phyloP scores from a whole-genome alignment of 2,329 filamentous ascomycete species.

The Catunica adiposa region DNA sequence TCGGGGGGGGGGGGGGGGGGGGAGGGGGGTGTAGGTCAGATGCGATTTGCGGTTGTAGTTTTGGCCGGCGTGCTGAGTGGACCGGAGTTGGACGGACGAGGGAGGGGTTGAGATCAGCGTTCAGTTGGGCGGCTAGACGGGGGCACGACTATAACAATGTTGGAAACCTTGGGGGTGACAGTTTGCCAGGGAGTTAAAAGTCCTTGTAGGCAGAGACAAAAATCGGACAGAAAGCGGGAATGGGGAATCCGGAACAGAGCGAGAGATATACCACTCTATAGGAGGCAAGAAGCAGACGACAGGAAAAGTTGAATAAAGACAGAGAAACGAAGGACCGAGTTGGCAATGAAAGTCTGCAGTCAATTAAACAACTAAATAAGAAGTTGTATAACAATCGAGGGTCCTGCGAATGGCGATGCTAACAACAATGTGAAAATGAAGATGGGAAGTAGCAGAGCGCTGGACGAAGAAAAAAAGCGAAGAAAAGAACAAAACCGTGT shows the following conservation, averaged over 20 bases:
- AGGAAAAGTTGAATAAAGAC: not conserved
- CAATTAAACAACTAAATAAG: not conserved
- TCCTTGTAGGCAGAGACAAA: not conserved
- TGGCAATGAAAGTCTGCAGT: not conserved
- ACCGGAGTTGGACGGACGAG: not conserved
- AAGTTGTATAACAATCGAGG: not conserved
- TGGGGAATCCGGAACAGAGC: not conserved
- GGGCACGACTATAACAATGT: not conserved
- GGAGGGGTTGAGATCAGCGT: not conserved
- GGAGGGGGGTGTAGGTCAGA: too few species aligned
- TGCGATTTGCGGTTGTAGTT: too few species aligned
- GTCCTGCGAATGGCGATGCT: not conserved
- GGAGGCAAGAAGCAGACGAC: not conserved
- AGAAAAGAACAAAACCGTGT: conserved; percentile 5
- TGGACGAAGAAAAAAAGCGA: not conserved
- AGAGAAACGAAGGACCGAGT: not conserved
- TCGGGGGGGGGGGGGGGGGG: too few species aligned
- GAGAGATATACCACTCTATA: not conserved
- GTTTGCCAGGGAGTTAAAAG: not conserved
- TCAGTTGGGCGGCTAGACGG: not conserved
- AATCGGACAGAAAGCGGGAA: not conserved
- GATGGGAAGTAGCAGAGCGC: not conserved
- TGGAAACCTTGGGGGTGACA: not conserved
- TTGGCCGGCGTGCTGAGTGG: not conserved
- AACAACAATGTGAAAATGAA: not conserved